Conservation (phyloP, 148 eudicot species). For the Chenopodium berlandieri region DNA sequence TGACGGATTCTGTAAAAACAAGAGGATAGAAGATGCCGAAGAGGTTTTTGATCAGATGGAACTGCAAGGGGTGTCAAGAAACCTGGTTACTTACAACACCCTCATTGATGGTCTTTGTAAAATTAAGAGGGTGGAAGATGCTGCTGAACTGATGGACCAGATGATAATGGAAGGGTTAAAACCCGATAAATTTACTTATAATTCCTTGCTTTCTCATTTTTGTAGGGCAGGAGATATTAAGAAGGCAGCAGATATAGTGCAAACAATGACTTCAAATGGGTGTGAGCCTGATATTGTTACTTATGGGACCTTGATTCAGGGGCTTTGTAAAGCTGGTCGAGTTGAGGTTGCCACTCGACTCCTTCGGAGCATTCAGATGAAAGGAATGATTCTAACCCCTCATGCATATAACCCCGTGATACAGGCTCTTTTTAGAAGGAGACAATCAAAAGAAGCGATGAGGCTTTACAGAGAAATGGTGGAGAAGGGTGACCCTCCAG, state of each 20-base stretch:
- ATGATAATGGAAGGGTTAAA: conserved; percentile 92
- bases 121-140: conserved; percentile 65
- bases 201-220: conserved; percentile 75
- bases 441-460: conserved; percentile 60
- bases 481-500: conserved; percentile 73
- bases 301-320: conserved; percentile 84
- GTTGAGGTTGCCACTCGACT: conserved; percentile 69
- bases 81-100: conserved; percentile 69
- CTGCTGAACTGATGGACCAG: conserved; percentile 84
- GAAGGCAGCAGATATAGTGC: conserved; percentile 88
- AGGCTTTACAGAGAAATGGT: conserved; percentile 81
- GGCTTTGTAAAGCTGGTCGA: conserved; percentile 86
- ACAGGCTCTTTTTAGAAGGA: conserved; percentile 62
- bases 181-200: conserved; percentile 88
- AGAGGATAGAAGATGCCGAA: conserved; percentile 80
- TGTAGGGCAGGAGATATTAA: conserved; percentile 79
- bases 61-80: conserved; percentile 77
- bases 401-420: conserved; percentile 83
- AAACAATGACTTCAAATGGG: conserved; percentile 85
- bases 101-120: conserved; percentile 85
- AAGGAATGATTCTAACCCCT: conserved; percentile 80
- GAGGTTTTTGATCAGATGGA: conserved; percentile 97
- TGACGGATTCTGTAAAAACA: conserved; percentile 78
- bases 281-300: conserved; percentile 92
- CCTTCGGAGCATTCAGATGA: conserved; percentile 71